Base-by-base conservation (phyloP, 345 rosid genomes). In the Cochlearia excelsa region DNA sequence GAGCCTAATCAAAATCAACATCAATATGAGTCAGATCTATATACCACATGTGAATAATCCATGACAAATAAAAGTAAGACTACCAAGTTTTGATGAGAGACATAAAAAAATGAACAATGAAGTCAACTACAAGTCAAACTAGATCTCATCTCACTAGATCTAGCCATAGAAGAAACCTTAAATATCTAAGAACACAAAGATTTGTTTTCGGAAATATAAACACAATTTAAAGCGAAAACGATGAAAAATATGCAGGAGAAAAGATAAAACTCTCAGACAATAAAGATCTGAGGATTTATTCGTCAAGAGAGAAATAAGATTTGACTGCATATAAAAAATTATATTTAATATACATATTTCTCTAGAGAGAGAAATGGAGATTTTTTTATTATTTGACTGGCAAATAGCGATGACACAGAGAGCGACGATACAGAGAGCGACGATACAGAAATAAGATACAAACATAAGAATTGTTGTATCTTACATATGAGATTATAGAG, bases 71-170 rank as follows among this genome's bases (percentile, higher is more conserved):
- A 57, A 44, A n/a, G 8, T 26, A 63, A 74, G 30, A 72, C 41
- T 69, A 61, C 6, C 57, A 62, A 68, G 61, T 68, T 27, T 60
- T 9, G 57, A 85, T 54, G 68, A 41, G 56, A 81, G 80, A 82
- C 78, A 66, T 71, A 16, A 7, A 60, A 68, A 74, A 16, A 46
- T 3, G 35, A 41, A 48, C 48, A 11, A 63, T 59, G 39, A 71
- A 71, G 69, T 69, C 68, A 69, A 67, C 57, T 40, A 59, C 23
- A 16, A 16, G 80, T 52, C 62, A 49, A 67, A 66, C 70, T 45
- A 71, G 49, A 58, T 59, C 67, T 29, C 51, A 31, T 30, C 29
- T 16, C 4, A 55, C 53, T 37, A 44, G 54, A 70, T 50, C 42
- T 11, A 70, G 65, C 59, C 58, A 23, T 58, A 67, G 29, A 54